A percentile compares a stretch with the other conserved stretches of the same genome.
Conservation (phyloP, 1,284 basidiomycete species). For the Apiotrichum mycotoxinovorans region DNA sequence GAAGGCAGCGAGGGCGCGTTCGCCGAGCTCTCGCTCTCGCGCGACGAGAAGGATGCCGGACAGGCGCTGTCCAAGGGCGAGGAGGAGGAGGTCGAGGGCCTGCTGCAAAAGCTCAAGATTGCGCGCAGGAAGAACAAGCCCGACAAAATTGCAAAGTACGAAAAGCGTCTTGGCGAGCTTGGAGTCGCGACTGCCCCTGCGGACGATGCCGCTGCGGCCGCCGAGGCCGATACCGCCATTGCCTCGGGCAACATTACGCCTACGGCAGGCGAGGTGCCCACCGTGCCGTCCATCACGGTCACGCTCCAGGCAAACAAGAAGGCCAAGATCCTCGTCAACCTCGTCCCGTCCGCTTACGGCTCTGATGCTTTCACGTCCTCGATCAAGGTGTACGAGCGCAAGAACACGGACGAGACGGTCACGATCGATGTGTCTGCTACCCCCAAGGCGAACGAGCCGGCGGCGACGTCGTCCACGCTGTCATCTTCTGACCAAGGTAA, state of each 20-base stretch:
- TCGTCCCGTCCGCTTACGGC: conserved; percentile 18
- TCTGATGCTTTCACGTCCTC: conserved; percentile 12
- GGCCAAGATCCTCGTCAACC: conserved; percentile 38
- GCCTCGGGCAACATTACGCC: conserved; percentile 9
- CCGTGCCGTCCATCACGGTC: conserved; percentile 15
- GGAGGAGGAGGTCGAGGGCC: conserved; percentile 54
- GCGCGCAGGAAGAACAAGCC: conserved; percentile 53
- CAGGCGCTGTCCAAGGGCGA: conserved; percentile 50
- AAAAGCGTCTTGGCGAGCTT: conserved; percentile 49
- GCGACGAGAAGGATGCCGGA: conserved; percentile 46
- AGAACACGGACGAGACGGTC: conserved; percentile 46
- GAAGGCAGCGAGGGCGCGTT: conserved; percentile 6
- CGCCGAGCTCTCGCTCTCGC: conserved; percentile 25
- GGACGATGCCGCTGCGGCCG: conserved; percentile 9
- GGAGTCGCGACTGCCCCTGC: conserved; percentile 39
- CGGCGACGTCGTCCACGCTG: not conserved
- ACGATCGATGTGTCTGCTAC: conserved; percentile 24
- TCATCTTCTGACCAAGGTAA: conserved; percentile 8
- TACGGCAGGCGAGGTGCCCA: conserved; percentile 4
- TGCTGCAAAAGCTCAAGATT: conserved; percentile 56
- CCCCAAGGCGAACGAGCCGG: conserved; percentile 4
- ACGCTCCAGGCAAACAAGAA: conserved; percentile 44
- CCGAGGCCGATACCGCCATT: not conserved
- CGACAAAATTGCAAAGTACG: conserved; percentile 55
- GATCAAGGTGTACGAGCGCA: conserved; percentile 41